Evolutionary conservation across 495 filamentous ascomycete species (phyloP), one percentile per base, ranked within the genome.

Genomic region (Hamigera avellanea): DNA sequence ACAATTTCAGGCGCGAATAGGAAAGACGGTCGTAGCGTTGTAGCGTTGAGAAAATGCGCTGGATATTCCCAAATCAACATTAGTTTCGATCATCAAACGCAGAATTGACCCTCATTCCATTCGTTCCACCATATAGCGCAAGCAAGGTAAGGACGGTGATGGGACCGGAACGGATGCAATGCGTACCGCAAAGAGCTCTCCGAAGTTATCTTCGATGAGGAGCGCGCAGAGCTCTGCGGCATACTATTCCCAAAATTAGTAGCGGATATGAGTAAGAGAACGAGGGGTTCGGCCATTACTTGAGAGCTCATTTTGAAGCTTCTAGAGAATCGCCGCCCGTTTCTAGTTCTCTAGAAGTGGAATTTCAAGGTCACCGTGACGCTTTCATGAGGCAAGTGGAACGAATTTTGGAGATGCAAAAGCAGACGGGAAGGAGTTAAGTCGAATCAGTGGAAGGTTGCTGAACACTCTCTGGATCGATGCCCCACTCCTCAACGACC

Each of bases 141-240:
- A 23, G 9, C 21, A n/a, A n/a, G n/a, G n/a, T n/a, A n/a, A n/a
- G n/a, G n/a, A n/a, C n/a, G n/a, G n/a, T n/a, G 12, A 13, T 32
- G 7, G 10, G 8, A 27, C 16, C 39, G 13, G 12, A 19, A 23
- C 17, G 19, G n/a, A 16, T 26, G 19, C 37, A 13, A 37, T 23
- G 69, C 85, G 49, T 80, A 96, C 89, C 52, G 84, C 83, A 34
- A 84, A 81, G 18, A 98, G 71, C 50, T 93, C 83, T 45, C 91
- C 91, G 57, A 87, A 85, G 14, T 81, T 71, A 49, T 95, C 85
- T 41, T 85, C 73, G 31, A 95, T 76, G n/a, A 95, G 72, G 48
- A 95, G 76, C 59, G 76, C 67, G 62, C 85, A 93, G 35, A 96
- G 80, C 72, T 96, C 83, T 50, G 74, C 70, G 29, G 72, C 66